A percentile compares a stretch with the other conserved stretches of the same genome.
Conservation (phyloP, 148 eudicot species). For the Camellia granthamiana region DNA sequence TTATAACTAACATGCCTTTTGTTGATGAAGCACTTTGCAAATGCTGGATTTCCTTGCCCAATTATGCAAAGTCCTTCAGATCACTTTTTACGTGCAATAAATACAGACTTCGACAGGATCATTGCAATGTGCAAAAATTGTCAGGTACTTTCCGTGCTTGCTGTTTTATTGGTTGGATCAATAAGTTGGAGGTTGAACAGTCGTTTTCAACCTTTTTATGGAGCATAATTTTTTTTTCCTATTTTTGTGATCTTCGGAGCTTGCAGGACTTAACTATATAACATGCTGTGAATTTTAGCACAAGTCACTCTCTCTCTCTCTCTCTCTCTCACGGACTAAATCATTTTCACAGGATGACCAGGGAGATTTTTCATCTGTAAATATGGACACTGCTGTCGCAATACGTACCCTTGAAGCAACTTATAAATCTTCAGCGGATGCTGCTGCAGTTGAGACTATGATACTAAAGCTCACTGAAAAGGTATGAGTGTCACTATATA, state of each 20-base stretch:
- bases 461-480: slow-evolving; percentile 80
- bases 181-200: neutral
- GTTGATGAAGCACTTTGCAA: slow-evolving; percentile 85
- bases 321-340: neutral
- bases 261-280: neutral
- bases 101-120: slow-evolving; percentile 93
- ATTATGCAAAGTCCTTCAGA: slow-evolving; percentile 99
- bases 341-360: slow-evolving; percentile 71
- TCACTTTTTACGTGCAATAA: slow-evolving; percentile 96
- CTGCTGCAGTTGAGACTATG: slow-evolving; percentile 93
- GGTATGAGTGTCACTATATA: slow-evolving; percentile 31
- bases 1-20: slow-evolving; percentile 16
- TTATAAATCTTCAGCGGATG: slow-evolving; percentile 91
- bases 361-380: slow-evolving; percentile 91
- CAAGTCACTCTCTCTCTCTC: neutral
- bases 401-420: slow-evolving; percentile 98
- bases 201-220: neutral
- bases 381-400: slow-evolving; percentile 99
- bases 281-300: neutral
- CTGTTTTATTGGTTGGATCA: neutral
- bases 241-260: no score
- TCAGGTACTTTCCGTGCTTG: slow-evolving; percentile 49
- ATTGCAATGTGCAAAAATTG: slow-evolving; percentile 98
- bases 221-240: neutral
- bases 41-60: slow-evolving; percentile 99